Percentiles rank a stretch among this genome's conserved stretches.
Evolutionary conservation across 1,139 yeast genomes (phyloP).

Genomic region (Nakaseomyces bracarensis): DNA sequence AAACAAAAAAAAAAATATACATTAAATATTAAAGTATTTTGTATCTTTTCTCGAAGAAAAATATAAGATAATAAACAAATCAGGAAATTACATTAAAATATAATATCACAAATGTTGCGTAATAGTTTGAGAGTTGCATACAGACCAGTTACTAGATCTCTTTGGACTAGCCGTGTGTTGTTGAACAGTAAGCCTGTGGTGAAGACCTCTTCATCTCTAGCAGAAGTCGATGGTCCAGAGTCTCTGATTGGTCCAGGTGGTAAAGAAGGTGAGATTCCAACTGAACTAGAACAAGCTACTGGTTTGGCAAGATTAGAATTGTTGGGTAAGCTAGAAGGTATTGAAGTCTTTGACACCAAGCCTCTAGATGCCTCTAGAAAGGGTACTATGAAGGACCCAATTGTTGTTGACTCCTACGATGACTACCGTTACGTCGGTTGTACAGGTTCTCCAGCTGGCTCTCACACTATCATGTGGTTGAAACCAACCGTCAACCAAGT

Average conservation of each 20-base stretch:
- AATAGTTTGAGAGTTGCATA: constrained; percentile 21
- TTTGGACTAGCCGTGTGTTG: constrained; percentile 22
- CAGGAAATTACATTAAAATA: neutral
- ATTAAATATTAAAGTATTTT: no score
- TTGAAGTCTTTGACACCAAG: constrained; percentile 87
- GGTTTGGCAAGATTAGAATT: constrained; percentile 97
- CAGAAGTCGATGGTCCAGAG: constrained; percentile 74
- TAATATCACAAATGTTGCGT: constrained; percentile 19
- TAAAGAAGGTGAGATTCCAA: constrained; percentile 71
- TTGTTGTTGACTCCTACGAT: constrained; percentile 81
- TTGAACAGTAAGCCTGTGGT: constrained; percentile 30
- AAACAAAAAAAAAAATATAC: no score
- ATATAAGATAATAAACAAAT: neutral
- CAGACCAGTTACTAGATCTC: constrained; percentile 27
- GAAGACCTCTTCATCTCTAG: constrained; percentile 59
- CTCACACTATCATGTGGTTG: constrained; percentile 89
- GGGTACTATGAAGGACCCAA: constrained; percentile 86
- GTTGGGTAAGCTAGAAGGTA: constrained; percentile 91
- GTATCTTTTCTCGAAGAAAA: no score
- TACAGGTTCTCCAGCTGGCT: constrained; percentile 91
- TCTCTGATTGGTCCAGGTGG: constrained; percentile 91
- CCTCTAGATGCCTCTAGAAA: constrained; percentile 81
- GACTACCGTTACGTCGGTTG: constrained; percentile 96
- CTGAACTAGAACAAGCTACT: constrained; percentile 92
- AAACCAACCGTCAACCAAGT: constrained; percentile 76